Base-by-base conservation (phyloP, 1,284 basidiomycete species). In the Cutaneotrichosporon sp. region DNA sequence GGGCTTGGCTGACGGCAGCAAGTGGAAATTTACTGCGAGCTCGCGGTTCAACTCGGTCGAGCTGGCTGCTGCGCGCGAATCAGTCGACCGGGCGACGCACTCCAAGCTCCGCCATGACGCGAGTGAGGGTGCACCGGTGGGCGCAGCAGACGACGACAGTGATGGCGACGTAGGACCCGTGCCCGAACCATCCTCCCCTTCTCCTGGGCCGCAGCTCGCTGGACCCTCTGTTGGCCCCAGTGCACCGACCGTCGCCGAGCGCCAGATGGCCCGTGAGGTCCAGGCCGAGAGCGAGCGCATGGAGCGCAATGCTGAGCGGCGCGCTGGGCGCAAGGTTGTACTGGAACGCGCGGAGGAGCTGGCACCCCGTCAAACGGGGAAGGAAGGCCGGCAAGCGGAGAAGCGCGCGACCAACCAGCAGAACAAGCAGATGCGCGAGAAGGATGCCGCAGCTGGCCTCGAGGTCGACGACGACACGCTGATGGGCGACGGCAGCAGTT, bases 301-400 rank as follows among this genome's bases (percentile, higher is more conserved):
- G 20, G 58, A 63, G 4, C 64, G 67, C 2, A 49, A 58, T n/a
- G 51, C 61, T 0, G 71, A 69, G 33, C 69, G 73, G 16, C 73
- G 75, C 56, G 62, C 67, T 0, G 62, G 67, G 2, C 59, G 65
- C 0, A 68, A 62, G 43, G 52, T 61, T 1, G 63, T 58, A 6
- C 69, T 69, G 38, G 68, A 69, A 11, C 66, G 68, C 13, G 78
- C 76, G 1, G 73, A 79, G 47, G 79, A 80, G 52, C 20, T 72
- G 1, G 77, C 70, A 1, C 79, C 79, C 1, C 66, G 67, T n/a
- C 38, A 59, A 4, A 46, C 27, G 0, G 78, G 79, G 8, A 67
- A 70, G 53, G 79, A 80, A 58, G 78, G 77, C 24, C 76, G 73
- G 59, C 68, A 79, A 53, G 79, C 74, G 11, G 79, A 80, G 56